These are phyloP conservation scores for Herpotrichia juniperi DNA, from an alignment of 2,329 filamentous ascomycete species.

Conservation along the genomic window DNA sequence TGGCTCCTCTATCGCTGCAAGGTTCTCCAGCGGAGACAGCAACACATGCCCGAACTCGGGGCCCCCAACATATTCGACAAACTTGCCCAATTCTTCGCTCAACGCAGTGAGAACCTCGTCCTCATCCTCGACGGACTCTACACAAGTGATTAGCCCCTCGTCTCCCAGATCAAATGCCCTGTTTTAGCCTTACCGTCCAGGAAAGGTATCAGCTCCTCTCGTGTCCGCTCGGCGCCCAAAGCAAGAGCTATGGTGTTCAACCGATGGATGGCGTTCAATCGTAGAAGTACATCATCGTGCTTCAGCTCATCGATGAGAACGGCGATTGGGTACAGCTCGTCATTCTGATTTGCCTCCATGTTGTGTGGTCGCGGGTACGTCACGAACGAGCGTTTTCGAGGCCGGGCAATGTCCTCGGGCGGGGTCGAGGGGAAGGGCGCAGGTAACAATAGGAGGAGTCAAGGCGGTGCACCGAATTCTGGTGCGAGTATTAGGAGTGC, in stretches of 20 bases:
- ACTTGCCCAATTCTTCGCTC: constrained; percentile 94
- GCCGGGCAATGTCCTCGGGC: constrained; percentile 26
- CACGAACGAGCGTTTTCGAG: constrained; percentile 21
- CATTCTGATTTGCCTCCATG: constrained; percentile 94
- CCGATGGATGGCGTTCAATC: constrained; percentile 97
- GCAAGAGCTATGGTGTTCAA: constrained; percentile 98
- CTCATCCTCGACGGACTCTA: constrained; percentile 98
- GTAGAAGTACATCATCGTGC: constrained; percentile 98
- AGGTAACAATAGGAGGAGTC: constrained; percentile 16
- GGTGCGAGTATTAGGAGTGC: constrained; percentile 28
- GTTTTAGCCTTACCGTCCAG: constrained; percentile 79
- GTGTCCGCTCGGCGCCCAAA: constrained; percentile 91
- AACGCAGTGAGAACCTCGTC: constrained; percentile 97
- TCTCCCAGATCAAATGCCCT: neutral
- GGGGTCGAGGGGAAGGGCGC: constrained; percentile 11
- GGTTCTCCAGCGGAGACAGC: constrained; percentile 94
- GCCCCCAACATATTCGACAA: constrained; percentile 97
- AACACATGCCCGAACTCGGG: constrained; percentile 94
- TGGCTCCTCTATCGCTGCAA: constrained; percentile 97
- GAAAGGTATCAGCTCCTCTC: constrained; percentile 98
- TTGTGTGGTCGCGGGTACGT: constrained; percentile 26
- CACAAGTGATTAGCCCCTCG: constrained; percentile 39
- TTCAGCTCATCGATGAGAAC: constrained; percentile 99
- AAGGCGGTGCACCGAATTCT: constrained; percentile 5
- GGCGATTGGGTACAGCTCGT: constrained; percentile 99